Percentiles rank a stretch among this genome's conserved stretches.
phyloP scores from a whole-genome alignment of 2,329 filamentous ascomycete genomes.

The Colletotrichum coccodes region DNA sequence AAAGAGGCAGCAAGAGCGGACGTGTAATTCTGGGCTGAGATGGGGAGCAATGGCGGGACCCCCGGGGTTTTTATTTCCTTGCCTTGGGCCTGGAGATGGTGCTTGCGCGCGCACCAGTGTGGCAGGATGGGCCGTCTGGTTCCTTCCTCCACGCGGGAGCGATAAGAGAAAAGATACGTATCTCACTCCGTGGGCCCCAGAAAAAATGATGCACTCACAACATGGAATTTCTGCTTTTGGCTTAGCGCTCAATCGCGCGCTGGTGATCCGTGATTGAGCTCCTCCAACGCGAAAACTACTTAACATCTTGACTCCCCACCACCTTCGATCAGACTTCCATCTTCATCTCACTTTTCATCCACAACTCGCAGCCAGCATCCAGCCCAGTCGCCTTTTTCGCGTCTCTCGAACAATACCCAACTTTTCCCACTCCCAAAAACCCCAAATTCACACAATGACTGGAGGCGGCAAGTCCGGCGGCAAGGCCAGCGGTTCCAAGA shows the following conservation, averaged over 20 bases:
- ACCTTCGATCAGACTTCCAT: slow-evolving; percentile 44
- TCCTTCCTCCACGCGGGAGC: background rate
- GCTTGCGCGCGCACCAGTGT: background rate
- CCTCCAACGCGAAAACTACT: slow-evolving; percentile 63
- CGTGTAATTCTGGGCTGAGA: background rate
- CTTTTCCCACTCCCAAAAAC: slow-evolving; percentile 41
- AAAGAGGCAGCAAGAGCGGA: background rate
- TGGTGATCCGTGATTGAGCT: slow-evolving; percentile 62
- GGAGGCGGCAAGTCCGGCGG: slow-evolving; percentile 99
- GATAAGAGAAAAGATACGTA: slow-evolving; percentile 18
- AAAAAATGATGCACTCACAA: slow-evolving; percentile 30
- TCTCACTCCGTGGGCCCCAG: slow-evolving; percentile 1
- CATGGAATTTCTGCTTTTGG: slow-evolving; percentile 36
- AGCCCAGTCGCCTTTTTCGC: slow-evolving; percentile 21
- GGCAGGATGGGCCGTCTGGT: background rate
- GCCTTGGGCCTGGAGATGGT: background rate
- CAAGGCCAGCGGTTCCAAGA: slow-evolving; percentile 99
- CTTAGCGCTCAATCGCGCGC: slow-evolving; percentile 41
- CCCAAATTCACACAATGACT: slow-evolving; percentile 83
- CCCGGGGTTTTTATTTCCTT: slow-evolving; percentile 23
- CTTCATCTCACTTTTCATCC: slow-evolving; percentile 43
- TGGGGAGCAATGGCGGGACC: background rate
- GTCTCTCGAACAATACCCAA: slow-evolving; percentile 22
- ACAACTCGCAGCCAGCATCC: slow-evolving; percentile 38
- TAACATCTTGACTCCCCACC: slow-evolving; percentile 61